A percentile compares a stretch with the other conserved stretches of the same genome.
Evolutionary conservation across 2,329 filamentous ascomycete species (phyloP).

Genomic region (Penicillium paneum): DNA sequence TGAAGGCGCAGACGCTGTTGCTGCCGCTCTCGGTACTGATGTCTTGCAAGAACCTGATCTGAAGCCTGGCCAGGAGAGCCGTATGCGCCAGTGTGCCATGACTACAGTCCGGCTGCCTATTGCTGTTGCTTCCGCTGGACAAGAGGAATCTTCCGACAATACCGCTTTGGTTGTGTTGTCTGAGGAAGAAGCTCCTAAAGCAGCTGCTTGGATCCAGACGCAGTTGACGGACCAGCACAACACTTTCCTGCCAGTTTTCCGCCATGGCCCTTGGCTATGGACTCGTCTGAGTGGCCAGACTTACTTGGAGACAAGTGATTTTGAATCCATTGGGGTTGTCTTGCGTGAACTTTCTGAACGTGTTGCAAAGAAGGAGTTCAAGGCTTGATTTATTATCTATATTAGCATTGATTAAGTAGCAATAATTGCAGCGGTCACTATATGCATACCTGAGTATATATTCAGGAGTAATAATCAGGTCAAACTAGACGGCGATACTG

Average conservation of each 20-base stretch:
- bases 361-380: constrained; percentile 46
- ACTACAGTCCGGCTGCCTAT: constrained; percentile 73
- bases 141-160: not conserved
- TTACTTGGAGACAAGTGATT: constrained; percentile 77
- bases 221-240: constrained; percentile 58
- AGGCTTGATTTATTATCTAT: not conserved
- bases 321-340: constrained; percentile 63
- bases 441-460: not conserved
- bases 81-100: constrained; percentile 64
- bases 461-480: not conserved
- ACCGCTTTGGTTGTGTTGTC: constrained; percentile 28
- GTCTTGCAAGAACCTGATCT: constrained; percentile 58
- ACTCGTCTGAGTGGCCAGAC: constrained; percentile 74
- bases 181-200: constrained; percentile 39
- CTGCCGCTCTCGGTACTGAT: constrained; percentile 64
- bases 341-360: constrained; percentile 58
- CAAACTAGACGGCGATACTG: not conserved
- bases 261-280: constrained; percentile 64
- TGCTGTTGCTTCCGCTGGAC: constrained; percentile 23
- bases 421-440: not conserved
- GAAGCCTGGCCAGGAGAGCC: constrained; percentile 26
- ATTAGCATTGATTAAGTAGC: not conserved
- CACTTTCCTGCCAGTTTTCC: constrained; percentile 67
- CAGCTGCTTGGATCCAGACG: constrained; percentile 58
- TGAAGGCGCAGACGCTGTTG: constrained; percentile 60